Conservation (phyloP, 768 basidiomycete genomes). For the Termitomyces sp. region DNA sequence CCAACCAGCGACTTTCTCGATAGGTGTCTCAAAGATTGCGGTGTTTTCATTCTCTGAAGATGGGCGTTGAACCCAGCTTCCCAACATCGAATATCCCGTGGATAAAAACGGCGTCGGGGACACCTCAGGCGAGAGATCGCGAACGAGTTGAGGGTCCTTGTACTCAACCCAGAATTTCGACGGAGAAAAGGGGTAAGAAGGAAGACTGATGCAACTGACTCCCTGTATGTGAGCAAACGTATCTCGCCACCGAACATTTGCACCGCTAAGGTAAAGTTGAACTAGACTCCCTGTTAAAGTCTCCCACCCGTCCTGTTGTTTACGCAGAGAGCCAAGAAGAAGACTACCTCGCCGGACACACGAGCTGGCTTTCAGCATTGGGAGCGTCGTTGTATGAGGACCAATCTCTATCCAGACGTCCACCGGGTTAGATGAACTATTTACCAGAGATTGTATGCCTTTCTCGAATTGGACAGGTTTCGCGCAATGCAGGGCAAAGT, state of each 20-base stretch:
- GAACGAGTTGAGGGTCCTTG: constrained; percentile 20
- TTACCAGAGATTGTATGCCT: constrained; percentile 39
- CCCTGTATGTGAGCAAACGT: constrained; percentile 43
- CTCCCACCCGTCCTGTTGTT: constrained; percentile 35
- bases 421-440: constrained; percentile 19
- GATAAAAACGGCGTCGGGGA: background rate
- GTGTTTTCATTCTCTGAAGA: constrained; percentile 26
- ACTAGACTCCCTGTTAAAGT: constrained; percentile 42
- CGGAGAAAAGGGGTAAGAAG: constrained; percentile 57
- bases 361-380: constrained; percentile 46
- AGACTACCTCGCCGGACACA: constrained; percentile 24
- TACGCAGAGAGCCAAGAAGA: constrained; percentile 48
- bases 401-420: constrained; percentile 65
- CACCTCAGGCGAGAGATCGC: background rate
- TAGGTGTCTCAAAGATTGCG: constrained; percentile 52
- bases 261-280: constrained; percentile 38
- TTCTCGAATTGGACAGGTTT: constrained; percentile 53
- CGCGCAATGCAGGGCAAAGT: constrained; percentile 55
- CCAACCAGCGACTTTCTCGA: constrained; percentile 33
- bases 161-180: constrained; percentile 55
- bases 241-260: constrained; percentile 47
- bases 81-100: constrained; percentile 30
- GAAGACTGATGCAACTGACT: constrained; percentile 44
- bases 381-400: constrained; percentile 52
- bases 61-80: constrained; percentile 39